Base-by-base conservation (phyloP, 345 rosid species). In the Isatis tinctoria region DNA sequence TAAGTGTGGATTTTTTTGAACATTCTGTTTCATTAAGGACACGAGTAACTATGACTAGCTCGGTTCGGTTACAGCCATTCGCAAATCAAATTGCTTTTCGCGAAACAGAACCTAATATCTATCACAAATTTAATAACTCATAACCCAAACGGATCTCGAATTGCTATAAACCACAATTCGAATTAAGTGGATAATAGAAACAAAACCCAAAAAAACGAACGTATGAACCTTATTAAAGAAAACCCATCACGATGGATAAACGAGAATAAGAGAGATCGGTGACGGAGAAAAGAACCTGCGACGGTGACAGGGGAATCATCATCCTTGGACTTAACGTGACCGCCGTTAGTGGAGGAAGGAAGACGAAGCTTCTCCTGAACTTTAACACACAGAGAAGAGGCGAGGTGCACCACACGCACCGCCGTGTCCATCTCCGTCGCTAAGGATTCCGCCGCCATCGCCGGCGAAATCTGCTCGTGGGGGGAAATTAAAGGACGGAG, bases 241-340 rank as follows among this genome's bases (percentile, higher is more conserved):
- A 37, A 1, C 11, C 9, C 43, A 32, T 17, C 37, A 35, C 13
- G n/a, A 59, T 32, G 13, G 12, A 14, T 1, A 17, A 22, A 45
- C 0, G 12, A 8, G 47, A 32, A 48, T 27, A 1, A 47, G 17
- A 48, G 36, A 54, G 24, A 45, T 56, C 60, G 51, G 54, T 3
- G 63, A 71, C 22, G 68, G 61, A 33, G 33, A 3, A 18, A 0
- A n/a, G 4, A 6, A 93, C 98, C 97, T 26, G 98, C 98, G 80
- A 93, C 82, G 48, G 97, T 93, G 64, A 93, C 98, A 53, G 85
- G 98, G 40, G 98, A 93, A 76, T 93, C 88, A 77, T 93, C 98
- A 52, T 84, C 95, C 80, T 93, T 93, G 26, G 97, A 78, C 80
- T 74, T 61, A 45, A 93, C 86, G 49, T 81, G 83, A 17, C 17